Conservation (phyloP, 305 asterid species). For the Solanum hybrid region DNA sequence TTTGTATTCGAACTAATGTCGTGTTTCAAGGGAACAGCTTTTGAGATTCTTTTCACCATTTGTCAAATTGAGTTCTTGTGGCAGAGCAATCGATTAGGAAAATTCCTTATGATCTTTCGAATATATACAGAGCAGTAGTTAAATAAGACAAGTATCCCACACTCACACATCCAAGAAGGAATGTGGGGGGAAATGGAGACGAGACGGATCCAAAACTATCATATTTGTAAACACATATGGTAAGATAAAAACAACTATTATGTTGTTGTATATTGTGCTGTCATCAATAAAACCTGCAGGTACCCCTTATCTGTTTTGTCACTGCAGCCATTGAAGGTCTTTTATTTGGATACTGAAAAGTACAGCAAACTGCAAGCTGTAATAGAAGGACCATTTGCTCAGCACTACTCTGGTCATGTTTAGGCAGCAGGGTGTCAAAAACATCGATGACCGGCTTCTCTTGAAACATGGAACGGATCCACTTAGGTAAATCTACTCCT, state of each 20-base stretch:
- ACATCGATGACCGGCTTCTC: slow-evolving; percentile 19
- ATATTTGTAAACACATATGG: not conserved
- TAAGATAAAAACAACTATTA: not conserved
- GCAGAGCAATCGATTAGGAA: not conserved
- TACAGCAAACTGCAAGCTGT: slow-evolving; percentile 23
- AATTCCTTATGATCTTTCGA: not conserved
- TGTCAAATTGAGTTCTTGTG: not conserved
- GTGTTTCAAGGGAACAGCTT: not conserved
- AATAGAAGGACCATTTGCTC: slow-evolving; percentile 19
- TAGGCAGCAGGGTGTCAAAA: slow-evolving; percentile 11
- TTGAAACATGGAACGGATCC: slow-evolving; percentile 19
- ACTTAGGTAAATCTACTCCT: slow-evolving; percentile 18
- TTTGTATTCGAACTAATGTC: not conserved
- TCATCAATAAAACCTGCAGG: slow-evolving; percentile 6
- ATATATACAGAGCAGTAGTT: not conserved
- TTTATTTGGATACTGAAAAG: slow-evolving; percentile 18
- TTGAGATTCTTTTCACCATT: not conserved
- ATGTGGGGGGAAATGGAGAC: not conserved
- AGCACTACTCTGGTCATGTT: not conserved
- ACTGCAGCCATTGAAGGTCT: slow-evolving; percentile 21
- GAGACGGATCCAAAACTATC: not conserved
- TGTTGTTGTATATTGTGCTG: not conserved
- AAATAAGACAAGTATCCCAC: not conserved
- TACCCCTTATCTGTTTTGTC: slow-evolving; percentile 11
- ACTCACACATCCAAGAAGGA: not conserved